phyloP scores from a whole-genome alignment of 306 rosid species.

The Gleditsia sinensis region DNA sequence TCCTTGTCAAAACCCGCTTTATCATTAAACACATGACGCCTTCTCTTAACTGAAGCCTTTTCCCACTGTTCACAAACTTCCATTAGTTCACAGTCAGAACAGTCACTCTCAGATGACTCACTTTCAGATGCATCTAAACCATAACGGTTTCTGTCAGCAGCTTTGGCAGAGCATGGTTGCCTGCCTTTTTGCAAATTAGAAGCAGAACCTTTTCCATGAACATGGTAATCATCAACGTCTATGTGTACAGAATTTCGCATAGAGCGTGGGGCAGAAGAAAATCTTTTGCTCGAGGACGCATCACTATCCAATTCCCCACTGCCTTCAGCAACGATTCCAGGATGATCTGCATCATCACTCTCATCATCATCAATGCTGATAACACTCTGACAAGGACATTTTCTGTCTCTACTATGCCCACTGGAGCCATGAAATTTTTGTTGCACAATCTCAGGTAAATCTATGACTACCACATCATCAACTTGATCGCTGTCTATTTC shows the following conservation, averaged over 20 bases:
- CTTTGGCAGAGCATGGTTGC: slow-evolving; percentile 40
- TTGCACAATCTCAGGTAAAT: slow-evolving; percentile 41
- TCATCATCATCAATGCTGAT: slow-evolving; percentile 71
- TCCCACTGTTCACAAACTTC: slow-evolving; percentile 80
- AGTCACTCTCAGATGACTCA: slow-evolving; percentile 66
- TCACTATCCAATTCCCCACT: slow-evolving; percentile 81
- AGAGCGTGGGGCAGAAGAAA: slow-evolving; percentile 38
- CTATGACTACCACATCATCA: slow-evolving; percentile 61
- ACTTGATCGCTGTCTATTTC: slow-evolving; percentile 66
- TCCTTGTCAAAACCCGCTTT: slow-evolving; percentile 46
- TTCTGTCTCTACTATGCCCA: slow-evolving; percentile 42
- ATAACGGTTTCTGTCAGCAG: slow-evolving; percentile 49
- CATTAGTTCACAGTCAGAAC: slow-evolving; percentile 79
- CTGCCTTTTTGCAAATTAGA: slow-evolving; percentile 45
- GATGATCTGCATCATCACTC: slow-evolving; percentile 40
- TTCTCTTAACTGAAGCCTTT: slow-evolving; percentile 64
- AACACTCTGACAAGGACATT: slow-evolving; percentile 40
- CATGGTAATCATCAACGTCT: slow-evolving; percentile 46
- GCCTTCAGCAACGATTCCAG: slow-evolving; percentile 43
- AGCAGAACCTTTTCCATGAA: slow-evolving; percentile 44
- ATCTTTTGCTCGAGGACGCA: slow-evolving; percentile 66
- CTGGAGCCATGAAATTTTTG: slow-evolving; percentile 39
- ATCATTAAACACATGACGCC: slow-evolving; percentile 40
- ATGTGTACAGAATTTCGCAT: slow-evolving; percentile 30
- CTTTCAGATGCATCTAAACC: slow-evolving; percentile 47